Evolutionary conservation across 192 early-diverging fungal genomes (phyloP), one percentile per base, ranked within the genome.

Genomic region (Glomus cerebriforme): DNA sequence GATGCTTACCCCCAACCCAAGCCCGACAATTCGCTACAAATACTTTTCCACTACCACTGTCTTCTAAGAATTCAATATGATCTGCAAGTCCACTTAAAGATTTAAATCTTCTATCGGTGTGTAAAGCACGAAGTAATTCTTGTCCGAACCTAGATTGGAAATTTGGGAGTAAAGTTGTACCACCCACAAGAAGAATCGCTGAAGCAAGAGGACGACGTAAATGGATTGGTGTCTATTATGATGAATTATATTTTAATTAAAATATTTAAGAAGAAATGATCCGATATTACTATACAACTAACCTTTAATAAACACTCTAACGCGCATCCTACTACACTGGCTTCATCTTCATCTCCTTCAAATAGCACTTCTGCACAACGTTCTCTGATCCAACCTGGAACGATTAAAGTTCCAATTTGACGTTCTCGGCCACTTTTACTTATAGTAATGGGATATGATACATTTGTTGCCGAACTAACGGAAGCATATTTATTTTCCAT

Each of bases 381-480:
- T 75, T 94, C 95, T 2, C 94, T 88, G 7, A 98, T 86, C 96
- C 96, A 98, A 0, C 92, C 90, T 24, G 96, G 96, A 6, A 98
- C 81, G 2, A 86, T 77, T 74, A 89, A 19, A 31, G 85, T 87
- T 0, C 86, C 87, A 70, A 74, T 72, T 75, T 86, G 73, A 80
- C 76, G 24, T 79, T 84, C 47, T 84, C 83, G 58, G 43, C 82
- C 75, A 71, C 72, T 82, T 70, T 82, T 67, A 35, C 79, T 66
- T 72, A 86, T 31, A 76, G 82, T 47, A 37, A 85, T 80, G 15
- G 84, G 84, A 75, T 85, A 85, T 39, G 84, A 84, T 1, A 90
- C 54, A 58, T 90, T 87, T 0, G 89, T 85, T 3, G 88, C 84
- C 12, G 78, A 80, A 13, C 83, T 87, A 9, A 85, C 81, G 26